Base-by-base conservation (phyloP, 164 flowering plant species). In the Liquidambar formosana region DNA sequence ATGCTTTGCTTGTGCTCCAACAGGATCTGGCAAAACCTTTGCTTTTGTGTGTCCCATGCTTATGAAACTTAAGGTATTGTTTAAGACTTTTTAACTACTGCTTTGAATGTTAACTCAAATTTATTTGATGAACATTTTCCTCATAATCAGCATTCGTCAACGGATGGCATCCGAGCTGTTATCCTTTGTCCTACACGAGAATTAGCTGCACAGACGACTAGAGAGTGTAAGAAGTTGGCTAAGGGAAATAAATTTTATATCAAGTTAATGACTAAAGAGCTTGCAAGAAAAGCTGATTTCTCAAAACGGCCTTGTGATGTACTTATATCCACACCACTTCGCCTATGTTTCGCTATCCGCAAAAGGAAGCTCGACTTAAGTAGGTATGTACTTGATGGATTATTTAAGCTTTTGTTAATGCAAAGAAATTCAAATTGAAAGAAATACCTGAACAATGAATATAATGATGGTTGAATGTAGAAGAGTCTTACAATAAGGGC, bases 1-100 rank as follows among this genome's bases (percentile, higher is more conserved):
- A 70, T 95, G 99, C 78, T 95, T 95, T 86, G 96, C 93, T 45
- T 91, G 94, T 85, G 97, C 97, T 69, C 97, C 99, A 45, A 95
- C 97, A 72, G 97, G 99, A 64, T 95, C 97, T 63, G 99, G 99
- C 6, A 95, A 95, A 85, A 95, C 99, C 43, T 81, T 93, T 73
- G 97, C 94, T 44, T 95, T 93, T 80, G 63, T 91, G 18, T 86
- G 82, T 63, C 99, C 98, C 63, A 91, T 95, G 70, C 90, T 95
- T 49, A 83, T 91, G 85, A 91, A 87, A 83, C 90, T 95, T 25
- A 78, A 89, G 97, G 97, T 95, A 84, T 57, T 22, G 1, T 46
- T 51, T 22, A n/a, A 43, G 18, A 11, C 43, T 25, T 46, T 71
- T 26, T 28, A 44, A 45, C n/a, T 27, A 19, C 21, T 41, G 44